These are phyloP conservation scores for Puccinia horiana DNA, from an alignment of 1,284 basidiomycete species.

Conservation along the genomic window DNA sequence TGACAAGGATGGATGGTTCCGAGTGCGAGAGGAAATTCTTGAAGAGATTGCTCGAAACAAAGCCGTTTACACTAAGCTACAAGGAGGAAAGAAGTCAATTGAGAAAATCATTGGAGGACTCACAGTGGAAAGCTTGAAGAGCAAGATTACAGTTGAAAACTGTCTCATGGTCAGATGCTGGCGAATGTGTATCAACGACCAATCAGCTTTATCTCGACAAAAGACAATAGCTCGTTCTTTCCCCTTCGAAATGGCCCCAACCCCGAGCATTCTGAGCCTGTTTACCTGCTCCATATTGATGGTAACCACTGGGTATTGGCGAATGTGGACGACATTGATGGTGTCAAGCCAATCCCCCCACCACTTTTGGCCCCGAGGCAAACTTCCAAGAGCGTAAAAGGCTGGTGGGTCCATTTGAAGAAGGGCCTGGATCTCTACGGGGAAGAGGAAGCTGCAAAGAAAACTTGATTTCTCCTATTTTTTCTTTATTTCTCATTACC, in stretches of 20 bases:
- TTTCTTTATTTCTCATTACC: too few relatives aligned
- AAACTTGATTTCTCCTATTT: too few relatives aligned
- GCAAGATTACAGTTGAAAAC: too few relatives aligned
- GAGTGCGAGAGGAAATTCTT: background rate
- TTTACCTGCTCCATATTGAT: background rate
- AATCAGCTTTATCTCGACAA: too few relatives aligned
- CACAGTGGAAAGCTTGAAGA: background rate
- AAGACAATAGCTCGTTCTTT: background rate
- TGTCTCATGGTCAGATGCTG: too few relatives aligned
- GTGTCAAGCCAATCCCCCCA: too few relatives aligned
- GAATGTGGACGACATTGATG: too few relatives aligned
- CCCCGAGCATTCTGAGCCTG: background rate
- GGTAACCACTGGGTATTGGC: too few relatives aligned
- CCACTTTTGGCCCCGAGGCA: background rate
- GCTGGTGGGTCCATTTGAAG: background rate
- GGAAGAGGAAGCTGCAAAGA: too few relatives aligned
- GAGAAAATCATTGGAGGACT: background rate
- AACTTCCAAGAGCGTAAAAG: background rate
- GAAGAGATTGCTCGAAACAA: background rate
- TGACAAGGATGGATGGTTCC: background rate
- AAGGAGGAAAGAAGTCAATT: background rate
- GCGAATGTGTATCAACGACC: too few relatives aligned
- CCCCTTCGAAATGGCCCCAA: background rate
- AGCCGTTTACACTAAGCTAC: background rate
- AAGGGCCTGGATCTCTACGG: too few relatives aligned